These are phyloP conservation scores for Globisporangium solare DNA, from an alignment of 352 stramenopile genomes.

Conservation along the genomic window DNA sequence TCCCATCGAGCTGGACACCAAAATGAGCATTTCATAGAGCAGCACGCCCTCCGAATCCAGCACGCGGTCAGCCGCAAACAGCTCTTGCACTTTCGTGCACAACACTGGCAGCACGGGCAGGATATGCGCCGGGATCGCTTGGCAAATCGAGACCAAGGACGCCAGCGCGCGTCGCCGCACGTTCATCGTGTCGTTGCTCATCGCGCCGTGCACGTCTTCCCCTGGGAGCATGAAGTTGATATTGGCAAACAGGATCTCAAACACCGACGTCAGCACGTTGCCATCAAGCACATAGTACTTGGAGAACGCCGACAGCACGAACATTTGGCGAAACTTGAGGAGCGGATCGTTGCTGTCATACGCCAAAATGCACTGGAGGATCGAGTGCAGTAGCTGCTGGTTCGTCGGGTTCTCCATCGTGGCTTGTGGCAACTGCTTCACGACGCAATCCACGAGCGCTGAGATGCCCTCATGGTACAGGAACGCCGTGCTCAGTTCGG, in stretches of 20 bases:
- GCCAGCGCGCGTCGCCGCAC: conserved; percentile 60
- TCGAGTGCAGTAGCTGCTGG: conserved; percentile 32
- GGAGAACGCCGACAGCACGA: conserved; percentile 61
- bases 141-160: conserved; percentile 74
- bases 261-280: conserved; percentile 55
- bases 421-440: conserved; percentile 58
- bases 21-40: conserved; percentile 78
- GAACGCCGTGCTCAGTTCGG: conserved; percentile 55
- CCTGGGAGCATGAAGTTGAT: conserved; percentile 70
- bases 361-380: conserved; percentile 49
- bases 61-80: conserved; percentile 71
- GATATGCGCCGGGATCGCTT: conserved; percentile 68
- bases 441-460: conserved; percentile 62
- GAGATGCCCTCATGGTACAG: conserved; percentile 77
- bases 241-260: conserved; percentile 69
- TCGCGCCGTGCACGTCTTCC: conserved; percentile 55
- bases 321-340: conserved; percentile 71
- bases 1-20: conserved; percentile 78
- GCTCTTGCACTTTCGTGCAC: conserved; percentile 57
- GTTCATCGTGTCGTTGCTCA: conserved; percentile 70
- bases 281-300: conserved; percentile 74
- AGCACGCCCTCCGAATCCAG: conserved; percentile 72
- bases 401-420: conserved; percentile 41
- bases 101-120: conserved; percentile 70
- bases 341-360: conserved; percentile 56